Evolutionary conservation across 495 filamentous ascomycete species (phyloP), one percentile per base, ranked within the genome.

Genomic region (Hypoxylon cercidicola): DNA sequence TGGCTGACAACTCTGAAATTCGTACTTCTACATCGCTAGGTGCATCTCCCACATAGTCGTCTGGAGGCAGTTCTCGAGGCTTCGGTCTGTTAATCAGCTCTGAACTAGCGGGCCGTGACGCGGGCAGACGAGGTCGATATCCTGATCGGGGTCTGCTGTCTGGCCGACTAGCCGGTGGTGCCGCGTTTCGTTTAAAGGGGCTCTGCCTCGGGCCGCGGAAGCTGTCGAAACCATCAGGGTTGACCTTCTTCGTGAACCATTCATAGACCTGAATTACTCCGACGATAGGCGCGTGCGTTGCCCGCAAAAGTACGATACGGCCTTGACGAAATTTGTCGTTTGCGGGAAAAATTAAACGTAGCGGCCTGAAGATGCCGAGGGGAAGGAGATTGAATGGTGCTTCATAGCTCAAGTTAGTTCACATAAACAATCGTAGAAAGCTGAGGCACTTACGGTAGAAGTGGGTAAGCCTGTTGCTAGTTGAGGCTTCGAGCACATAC

Each of bases 401-500:
- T 74, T 55, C 1, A 19, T 16, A 40, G 6, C 2, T 21, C 7
- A 58, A 64, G 72, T 74, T 62, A 72, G 53, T 41, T 35, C 28
- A 46, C 23, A 56, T 32, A 48, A 75, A 51, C 20, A 61, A 43
- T 41, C 48, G 58, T 45, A 60, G 25, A 20, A 57, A 39, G 15
- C 20, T 18, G 81, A 79, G 50, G 19, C 7, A 68, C 71, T 20
- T 57, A 74, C 71, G 91, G 82, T 93, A 90, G 74, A 93, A 95
- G 69, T 92, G 90, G 18, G 90, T 93, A 37, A 95, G 78, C 47
- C 90, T 84, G 63, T 90, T 89, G 66, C 89, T 92, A 74, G 84
- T 92, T 73, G 84, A 92, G 70, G 88, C 86, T 76, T 94, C 89
- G 60, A 94, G 80, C 41, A 94, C 91, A 73, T 93, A 92, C 60